Evolutionary conservation across 2,329 filamentous ascomycete genomes (phyloP), one percentile per base, ranked within the genome.

Genomic region (Colletotrichum tofieldiae): DNA sequence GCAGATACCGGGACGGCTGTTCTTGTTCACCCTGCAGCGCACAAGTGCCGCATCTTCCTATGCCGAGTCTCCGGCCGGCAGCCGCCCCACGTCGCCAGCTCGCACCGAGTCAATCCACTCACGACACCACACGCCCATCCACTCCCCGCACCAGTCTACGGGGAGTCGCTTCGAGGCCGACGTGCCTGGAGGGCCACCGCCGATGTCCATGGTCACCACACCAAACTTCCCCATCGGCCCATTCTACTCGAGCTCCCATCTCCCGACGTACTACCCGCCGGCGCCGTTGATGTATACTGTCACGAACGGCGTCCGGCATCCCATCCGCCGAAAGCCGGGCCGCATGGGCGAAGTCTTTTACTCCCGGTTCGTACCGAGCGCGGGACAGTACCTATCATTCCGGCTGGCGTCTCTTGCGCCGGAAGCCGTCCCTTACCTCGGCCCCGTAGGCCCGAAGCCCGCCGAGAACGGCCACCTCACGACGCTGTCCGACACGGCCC

Each of bases 301-400:
- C 73, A 95, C 94, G 2, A 91, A 94, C 79, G 89, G 92, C 71
- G 86, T 95, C 56, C 92, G 95, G 0, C 96, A 99, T 79, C 96
- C 96, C 0, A 85, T 97, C 52, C 91, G 96, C 0, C 93, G 94
- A 1, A 98, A 97, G 79, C 95, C 96, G 0, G 94, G 95, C 1
- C 91, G 94, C 3, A 95, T 97, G 86, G 95, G 95, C 18, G 94
- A 98, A 77, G 91, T 94, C 0, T 96, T 99, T 78, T 99, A 99
- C 81, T 93, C 92, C 0, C 93, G 96, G 65, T 98, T 93, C 80
- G 87, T 98, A 20, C 94, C 94, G 0, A 96, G 93, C 58, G 85
- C 95, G 2, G 90, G 90, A 7, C 94, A 97, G 79, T 98, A 95
- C 75, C 88, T 99, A 11, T 95, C 94, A 0, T 97, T 99, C 83